A percentile compares a stretch with the other conserved stretches of the same genome.
phyloP scores from a whole-genome alignment of 1,284 basidiomycete genomes.

The Gymnopus androsaceus region DNA sequence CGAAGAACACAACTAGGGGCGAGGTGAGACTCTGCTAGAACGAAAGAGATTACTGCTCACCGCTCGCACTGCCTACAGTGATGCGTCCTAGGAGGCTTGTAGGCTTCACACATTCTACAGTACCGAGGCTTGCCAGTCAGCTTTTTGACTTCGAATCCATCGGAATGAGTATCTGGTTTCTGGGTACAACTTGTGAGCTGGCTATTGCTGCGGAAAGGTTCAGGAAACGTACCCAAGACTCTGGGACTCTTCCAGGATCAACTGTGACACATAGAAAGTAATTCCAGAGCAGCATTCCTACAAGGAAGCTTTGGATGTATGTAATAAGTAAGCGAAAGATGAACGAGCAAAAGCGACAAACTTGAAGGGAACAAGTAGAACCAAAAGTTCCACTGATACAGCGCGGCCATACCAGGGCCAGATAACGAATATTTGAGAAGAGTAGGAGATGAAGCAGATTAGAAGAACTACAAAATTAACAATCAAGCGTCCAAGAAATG shows the following conservation, averaged over 20 bases:
- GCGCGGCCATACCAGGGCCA: conserved; percentile 88
- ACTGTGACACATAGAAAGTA: conserved; percentile 82
- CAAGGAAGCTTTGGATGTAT: conserved; percentile 56
- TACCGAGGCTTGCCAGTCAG: conserved; percentile 77
- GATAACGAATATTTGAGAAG: conserved; percentile 86
- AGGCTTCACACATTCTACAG: conserved; percentile 77
- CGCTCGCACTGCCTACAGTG: conserved; percentile 87
- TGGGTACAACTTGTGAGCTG: conserved; percentile 32
- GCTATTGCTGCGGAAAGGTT: conserved; percentile 9
- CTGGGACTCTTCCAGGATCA: conserved; percentile 84
- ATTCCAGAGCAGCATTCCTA: conserved; percentile 82
- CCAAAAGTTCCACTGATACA: conserved; percentile 70
- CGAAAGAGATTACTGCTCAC: conserved; percentile 37
- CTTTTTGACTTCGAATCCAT: conserved; percentile 87
- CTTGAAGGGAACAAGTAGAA: conserved; percentile 88
- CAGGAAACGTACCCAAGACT: conserved; percentile 66
- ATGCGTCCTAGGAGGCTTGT: conserved; percentile 80
- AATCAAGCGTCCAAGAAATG: conserved; percentile 58
- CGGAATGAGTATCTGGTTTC: conserved; percentile 72
- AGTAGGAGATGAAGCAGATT: conserved; percentile 88
- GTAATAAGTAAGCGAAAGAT: conserved; percentile 13
- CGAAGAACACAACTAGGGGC: conserved; percentile 69
- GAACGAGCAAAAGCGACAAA: conserved; percentile 39
- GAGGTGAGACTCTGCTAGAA: neutral
- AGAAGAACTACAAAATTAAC: conserved; percentile 74